Evolutionary conservation across 371 early-diverging fungal genomes (phyloP), one percentile per base, ranked within the genome.

Genomic region (Lichtheimia hyalospora): DNA sequence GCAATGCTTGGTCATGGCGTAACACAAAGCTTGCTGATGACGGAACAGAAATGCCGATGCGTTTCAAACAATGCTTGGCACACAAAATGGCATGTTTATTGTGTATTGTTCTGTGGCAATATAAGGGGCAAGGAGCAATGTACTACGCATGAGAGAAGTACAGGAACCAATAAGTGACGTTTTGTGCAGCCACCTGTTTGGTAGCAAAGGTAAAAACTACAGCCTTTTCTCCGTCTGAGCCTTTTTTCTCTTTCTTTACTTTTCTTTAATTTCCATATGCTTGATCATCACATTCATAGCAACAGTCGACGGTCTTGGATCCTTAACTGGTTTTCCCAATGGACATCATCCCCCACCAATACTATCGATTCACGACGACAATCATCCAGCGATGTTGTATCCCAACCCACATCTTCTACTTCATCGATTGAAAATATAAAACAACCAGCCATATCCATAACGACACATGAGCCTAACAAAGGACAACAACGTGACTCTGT

Each of bases 401-500:
- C 34, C 6, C 34, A 34, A 34, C 34, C 34, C 6, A 34, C 34
- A 34, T 34, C 34, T 34, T 34, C 34, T 2, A 10, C 34, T 34
- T 34, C 34, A 8, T 34, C 34, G 34, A 34, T 34, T 34, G 34
- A 34, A 8, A 34, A 34, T 8, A 10, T 34, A 10, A 34, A 34
- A 34, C 34, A 34, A 34, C 34, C 34, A 34, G 34, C 34, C 10
- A 34, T 34, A 34, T 34, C 34, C 34, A 34, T 34, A 8, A 34
- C 34, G 4, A 34, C 28, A 40, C 40, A 28, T 18, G 16, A 13
- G 40, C 52, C 14, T 40, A 41, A 20, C 18, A 53, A 34, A 53
- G 28, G 7, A 27, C 53, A n/a, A 39, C 40, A 18, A 34, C 60
- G 54, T 46, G 53, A 24, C 25, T 39, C n/a, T 41, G 34, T 40